Evolutionary conservation across 805 yeast genomes (phyloP).

Genomic region (Ogataea trehalophila): DNA sequence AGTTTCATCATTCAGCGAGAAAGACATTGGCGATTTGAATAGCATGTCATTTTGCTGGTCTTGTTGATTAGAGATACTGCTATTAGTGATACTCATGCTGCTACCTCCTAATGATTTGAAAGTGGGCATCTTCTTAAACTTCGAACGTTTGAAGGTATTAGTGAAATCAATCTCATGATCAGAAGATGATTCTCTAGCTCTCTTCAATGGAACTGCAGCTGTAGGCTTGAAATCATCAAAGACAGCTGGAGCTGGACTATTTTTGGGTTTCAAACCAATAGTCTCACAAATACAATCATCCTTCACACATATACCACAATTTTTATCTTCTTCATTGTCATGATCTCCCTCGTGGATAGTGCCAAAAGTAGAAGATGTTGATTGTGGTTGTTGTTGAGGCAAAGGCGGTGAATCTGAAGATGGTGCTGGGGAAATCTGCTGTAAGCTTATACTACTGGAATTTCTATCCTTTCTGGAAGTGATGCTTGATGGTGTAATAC

Average conservation of each 20-base stretch:
- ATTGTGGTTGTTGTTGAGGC: background rate
- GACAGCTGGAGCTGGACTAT: constrained; percentile 1
- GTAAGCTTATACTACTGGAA: constrained; percentile 7
- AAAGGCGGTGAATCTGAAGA: constrained; percentile 38
- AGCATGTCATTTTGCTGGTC: constrained; percentile 19
- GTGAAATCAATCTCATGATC: constrained; percentile 55
- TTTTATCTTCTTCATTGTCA: constrained; percentile 21
- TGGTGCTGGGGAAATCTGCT: constrained; percentile 45
- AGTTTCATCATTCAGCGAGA: constrained; percentile 13
- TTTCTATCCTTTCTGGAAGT: constrained; percentile 4
- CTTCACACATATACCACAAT: constrained; percentile 64
- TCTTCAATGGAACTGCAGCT: constrained; percentile 60
- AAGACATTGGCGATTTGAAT: constrained; percentile 21
- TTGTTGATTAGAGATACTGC: background rate
- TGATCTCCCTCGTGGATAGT: background rate
- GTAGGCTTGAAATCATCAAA: constrained; percentile 44
- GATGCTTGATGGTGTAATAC: background rate
- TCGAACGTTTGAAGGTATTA: constrained; percentile 29
- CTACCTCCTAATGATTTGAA: constrained; percentile 21
- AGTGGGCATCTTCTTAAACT: constrained; percentile 20
- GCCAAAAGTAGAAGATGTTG: background rate
- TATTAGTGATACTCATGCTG: background rate
- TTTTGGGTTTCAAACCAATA: constrained; percentile 36
- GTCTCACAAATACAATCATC: constrained; percentile 65
- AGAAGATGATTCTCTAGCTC: constrained; percentile 22